Evolutionary conservation across 2,329 filamentous ascomycete species (phyloP), one percentile per base, ranked within the genome.

Genomic region (Trichothecium sympodiale): DNA sequence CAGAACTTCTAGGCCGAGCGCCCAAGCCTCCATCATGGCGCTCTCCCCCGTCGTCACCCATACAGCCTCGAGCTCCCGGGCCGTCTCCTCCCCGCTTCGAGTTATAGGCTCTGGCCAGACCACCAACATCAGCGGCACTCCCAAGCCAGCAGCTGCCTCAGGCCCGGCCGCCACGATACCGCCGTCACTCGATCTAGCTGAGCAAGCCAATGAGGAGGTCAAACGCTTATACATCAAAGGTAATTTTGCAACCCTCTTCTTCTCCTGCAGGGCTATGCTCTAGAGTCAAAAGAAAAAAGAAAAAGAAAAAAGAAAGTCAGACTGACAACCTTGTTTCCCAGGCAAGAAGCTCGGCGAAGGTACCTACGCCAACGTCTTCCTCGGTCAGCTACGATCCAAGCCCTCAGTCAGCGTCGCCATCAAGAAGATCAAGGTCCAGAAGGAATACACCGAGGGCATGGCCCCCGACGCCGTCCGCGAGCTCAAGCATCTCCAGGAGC

Each of bases 291-390:
- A 6, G 6, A 6, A 25, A 25, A 25, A 25, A 25, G n/a, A 6
- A 6, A 6, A 25, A 25, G 10, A 25, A 25, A n/a, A n/a, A n/a
- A n/a, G n/a, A n/a, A n/a, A n/a, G n/a, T n/a, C n/a, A 25, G 6
- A 6, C 20, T 10, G 20, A 25, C 20, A 10, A 4, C 6, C n/a
- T 13, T 26, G 2, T 5, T 4, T 9, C 36, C 33, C 46, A 86
- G 84, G 85, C 52, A 87, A 83, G 56, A 91, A 91, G 54, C 76
- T 98, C 41, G 91, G 91, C 57, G 86, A 94, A 60, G 91, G 91
- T 65, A 96, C 91, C 44, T 98, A 98, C 57, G 91, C 91, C 55
- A 80, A 93, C 51, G 91, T 98, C 51, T 95, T 87, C 65, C 77
- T 88, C 36, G 91, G 88, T 35, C 83, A 89, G 59, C 71, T 91